These are phyloP conservation scores for Psilocybe sp. DNA, from an alignment of 768 basidiomycete genomes.

Conservation along the genomic window DNA sequence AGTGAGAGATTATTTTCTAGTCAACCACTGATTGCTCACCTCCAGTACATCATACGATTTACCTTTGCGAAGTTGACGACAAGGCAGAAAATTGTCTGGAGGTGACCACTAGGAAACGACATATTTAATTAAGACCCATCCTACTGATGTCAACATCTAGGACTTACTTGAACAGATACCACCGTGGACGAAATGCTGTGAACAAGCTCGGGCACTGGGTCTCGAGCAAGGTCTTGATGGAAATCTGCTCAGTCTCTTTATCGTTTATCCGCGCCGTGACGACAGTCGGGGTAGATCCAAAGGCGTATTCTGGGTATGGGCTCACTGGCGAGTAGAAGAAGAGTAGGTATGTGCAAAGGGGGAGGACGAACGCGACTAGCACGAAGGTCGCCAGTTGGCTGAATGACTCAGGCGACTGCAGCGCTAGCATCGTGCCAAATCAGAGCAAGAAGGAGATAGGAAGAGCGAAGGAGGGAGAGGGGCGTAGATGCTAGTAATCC, in stretches of 20 bases:
- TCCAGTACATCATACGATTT: slow-evolving; percentile 51
- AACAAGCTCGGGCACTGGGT: slow-evolving; percentile 39
- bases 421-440: no score
- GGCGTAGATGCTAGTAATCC: no score
- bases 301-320: no score
- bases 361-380: no score
- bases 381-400: no score
- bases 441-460: no score
- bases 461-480: no score
- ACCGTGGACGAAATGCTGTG: slow-evolving; percentile 37
- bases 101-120: slow-evolving; percentile 43
- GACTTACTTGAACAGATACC: slow-evolving; percentile 46
- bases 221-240: slow-evolving; percentile 35
- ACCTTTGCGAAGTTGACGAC: slow-evolving; percentile 54
- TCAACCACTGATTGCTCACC: slow-evolving; percentile 25
- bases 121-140: not conserved
- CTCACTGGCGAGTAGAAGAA: no score
- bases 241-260: slow-evolving; percentile 24
- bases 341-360: no score
- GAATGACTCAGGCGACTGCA: no score
- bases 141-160: not conserved
- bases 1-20: not conserved
- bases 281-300: no score
- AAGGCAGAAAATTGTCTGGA: slow-evolving; percentile 59
- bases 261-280: no score